phyloP scores from a whole-genome alignment of 176 grass and related monocot genomes.

The Guadua angustifolia region DNA sequence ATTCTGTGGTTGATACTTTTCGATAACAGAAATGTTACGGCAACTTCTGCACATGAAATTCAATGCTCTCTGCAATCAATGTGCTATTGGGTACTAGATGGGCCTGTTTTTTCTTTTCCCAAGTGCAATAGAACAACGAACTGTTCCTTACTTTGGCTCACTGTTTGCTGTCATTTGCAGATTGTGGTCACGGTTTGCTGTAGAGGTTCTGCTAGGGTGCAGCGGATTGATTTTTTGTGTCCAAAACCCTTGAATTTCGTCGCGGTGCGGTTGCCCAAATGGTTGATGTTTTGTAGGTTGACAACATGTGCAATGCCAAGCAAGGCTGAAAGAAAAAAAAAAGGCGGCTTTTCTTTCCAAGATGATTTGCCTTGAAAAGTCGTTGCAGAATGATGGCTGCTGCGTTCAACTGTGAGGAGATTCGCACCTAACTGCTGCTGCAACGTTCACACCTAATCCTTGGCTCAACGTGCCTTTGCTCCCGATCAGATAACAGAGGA shows the following conservation, averaged over 20 bases:
- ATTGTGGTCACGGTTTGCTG: constrained; percentile 13
- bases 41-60: constrained; percentile 11
- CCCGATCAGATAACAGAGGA: background rate
- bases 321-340: background rate
- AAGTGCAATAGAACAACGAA: background rate
- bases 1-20: constrained; percentile 3
- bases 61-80: constrained; percentile 32
- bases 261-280: background rate
- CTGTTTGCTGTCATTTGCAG: constrained; percentile 46
- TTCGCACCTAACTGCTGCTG: background rate
- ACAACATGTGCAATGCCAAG: background rate
- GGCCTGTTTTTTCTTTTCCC: constrained; percentile 19
- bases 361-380: background rate
- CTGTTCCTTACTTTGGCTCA: constrained; percentile 33
- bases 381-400: background rate
- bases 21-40: constrained; percentile 19
- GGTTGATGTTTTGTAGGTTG: background rate
- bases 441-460: background rate
- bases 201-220: background rate
- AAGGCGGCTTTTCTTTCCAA: background rate
- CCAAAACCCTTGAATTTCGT: background rate
- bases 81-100: background rate
- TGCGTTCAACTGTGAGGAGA: constrained; percentile 7
- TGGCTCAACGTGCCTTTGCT: background rate
- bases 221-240: background rate